Evolutionary conservation across 2,329 filamentous ascomycete genomes (phyloP).

Genomic region (Parascedosporium putredinis): DNA sequence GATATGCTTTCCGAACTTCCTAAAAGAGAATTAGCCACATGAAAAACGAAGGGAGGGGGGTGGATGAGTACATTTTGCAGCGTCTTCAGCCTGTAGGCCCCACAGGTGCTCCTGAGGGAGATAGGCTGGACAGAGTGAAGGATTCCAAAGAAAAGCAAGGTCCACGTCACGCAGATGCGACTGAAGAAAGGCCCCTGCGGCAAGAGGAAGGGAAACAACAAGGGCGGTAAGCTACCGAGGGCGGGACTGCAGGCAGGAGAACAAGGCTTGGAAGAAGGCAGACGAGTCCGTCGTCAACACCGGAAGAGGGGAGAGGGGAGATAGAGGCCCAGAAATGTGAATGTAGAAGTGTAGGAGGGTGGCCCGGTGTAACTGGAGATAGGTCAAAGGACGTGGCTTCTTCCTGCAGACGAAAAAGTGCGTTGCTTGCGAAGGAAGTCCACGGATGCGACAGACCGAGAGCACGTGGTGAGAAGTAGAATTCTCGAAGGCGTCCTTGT

Average conservation of each 20-base stretch:
- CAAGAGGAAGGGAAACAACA: not conserved
- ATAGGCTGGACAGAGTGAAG: not conserved
- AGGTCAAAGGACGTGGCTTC: not conserved
- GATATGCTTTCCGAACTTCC: constrained; percentile 99
- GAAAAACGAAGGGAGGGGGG: not conserved
- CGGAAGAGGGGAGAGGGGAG: not conserved
- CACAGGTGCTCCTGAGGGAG: not conserved
- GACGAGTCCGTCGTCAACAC: no score
- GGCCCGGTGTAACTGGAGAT: not conserved
- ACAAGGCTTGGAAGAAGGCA: not conserved
- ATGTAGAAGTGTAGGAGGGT: not conserved
- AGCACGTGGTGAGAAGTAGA: not conserved
- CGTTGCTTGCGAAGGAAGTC: not conserved
- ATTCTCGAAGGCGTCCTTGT: constrained; percentile 2
- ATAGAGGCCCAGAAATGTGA: not conserved
- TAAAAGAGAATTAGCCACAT: constrained; percentile 25
- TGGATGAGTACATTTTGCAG: constrained; percentile 8
- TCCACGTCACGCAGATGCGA: not conserved
- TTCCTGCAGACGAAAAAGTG: not conserved
- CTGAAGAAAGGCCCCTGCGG: not conserved
- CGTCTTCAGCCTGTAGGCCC: not conserved
- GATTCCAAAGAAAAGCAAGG: not conserved
- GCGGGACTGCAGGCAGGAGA: not conserved
- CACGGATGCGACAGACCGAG: not conserved
- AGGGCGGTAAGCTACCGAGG: not conserved